These are phyloP conservation scores for Chaetomium strumarium DNA, from an alignment of 2,329 filamentous ascomycete genomes.

Conservation along the genomic window DNA sequence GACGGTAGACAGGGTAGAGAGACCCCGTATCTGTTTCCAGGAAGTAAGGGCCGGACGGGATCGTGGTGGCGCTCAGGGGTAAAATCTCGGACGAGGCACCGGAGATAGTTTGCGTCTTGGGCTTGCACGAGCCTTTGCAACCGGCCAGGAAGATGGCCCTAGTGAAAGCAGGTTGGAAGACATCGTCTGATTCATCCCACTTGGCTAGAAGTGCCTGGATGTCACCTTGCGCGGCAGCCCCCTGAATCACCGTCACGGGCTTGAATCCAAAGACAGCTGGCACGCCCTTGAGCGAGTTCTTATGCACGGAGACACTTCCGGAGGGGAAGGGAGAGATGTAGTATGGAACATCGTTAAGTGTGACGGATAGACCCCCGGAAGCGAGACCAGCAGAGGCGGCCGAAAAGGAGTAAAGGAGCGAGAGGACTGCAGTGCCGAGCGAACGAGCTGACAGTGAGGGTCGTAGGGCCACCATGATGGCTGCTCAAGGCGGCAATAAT, in stretches of 20 bases:
- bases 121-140: constrained; percentile 1
- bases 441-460: too few species aligned
- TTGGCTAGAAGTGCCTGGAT: constrained; percentile 27
- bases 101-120: not conserved
- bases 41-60: constrained; percentile 35
- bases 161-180: constrained; percentile 26
- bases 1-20: constrained; percentile 32
- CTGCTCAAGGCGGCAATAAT: too few species aligned
- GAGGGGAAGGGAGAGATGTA: constrained; percentile 32
- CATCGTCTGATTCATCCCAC: constrained; percentile 29
- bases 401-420: not conserved
- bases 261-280: constrained; percentile 29
- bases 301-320: constrained; percentile 24
- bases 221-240: constrained; percentile 17
- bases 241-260: constrained; percentile 32
- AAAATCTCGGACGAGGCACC: constrained; percentile 11
- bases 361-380: constrained; percentile 30
- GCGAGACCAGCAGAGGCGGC: constrained; percentile 23
- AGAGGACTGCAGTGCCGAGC: too few species aligned
- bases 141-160: constrained; percentile 24
- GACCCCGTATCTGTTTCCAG: constrained; percentile 29
- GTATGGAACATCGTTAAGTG: constrained; percentile 29
- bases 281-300: constrained; percentile 15
- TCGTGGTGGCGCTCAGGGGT: constrained; percentile 16
- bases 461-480: too few species aligned